Conservation (phyloP, 192 early-diverging fungal genomes). For the Backusella luteola region DNA sequence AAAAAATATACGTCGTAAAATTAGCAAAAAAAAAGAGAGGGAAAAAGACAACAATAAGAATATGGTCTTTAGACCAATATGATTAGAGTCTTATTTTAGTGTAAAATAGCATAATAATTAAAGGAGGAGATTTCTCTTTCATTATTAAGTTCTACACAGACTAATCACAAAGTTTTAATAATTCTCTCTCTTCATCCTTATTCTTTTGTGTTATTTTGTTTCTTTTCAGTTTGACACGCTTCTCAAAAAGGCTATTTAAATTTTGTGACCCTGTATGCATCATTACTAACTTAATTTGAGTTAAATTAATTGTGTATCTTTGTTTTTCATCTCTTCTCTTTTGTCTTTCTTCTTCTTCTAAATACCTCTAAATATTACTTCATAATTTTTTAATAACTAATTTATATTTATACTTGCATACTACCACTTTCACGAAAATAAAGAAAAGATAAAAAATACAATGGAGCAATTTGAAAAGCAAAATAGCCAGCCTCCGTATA, state of each 20-base stretch:
- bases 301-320: background rate
- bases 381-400: background rate
- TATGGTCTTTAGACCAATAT: background rate
- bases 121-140: background rate
- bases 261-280: background rate
- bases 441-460: background rate
- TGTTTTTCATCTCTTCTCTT: background rate
- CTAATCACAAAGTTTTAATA: background rate
- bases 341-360: background rate
- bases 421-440: background rate
- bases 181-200: background rate
- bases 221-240: background rate
- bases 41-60: background rate
- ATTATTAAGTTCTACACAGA: background rate
- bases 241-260: background rate
- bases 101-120: background rate
- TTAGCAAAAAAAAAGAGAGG: background rate
- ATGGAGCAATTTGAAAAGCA: conserved; percentile 8
- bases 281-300: background rate
- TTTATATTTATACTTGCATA: background rate
- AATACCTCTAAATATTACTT: background rate
- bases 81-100: background rate
- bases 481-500: background rate
- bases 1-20: background rate
- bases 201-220: background rate